Conservation (phyloP, 306 rosid species). For the Glycyrrhiza uralensis region DNA sequence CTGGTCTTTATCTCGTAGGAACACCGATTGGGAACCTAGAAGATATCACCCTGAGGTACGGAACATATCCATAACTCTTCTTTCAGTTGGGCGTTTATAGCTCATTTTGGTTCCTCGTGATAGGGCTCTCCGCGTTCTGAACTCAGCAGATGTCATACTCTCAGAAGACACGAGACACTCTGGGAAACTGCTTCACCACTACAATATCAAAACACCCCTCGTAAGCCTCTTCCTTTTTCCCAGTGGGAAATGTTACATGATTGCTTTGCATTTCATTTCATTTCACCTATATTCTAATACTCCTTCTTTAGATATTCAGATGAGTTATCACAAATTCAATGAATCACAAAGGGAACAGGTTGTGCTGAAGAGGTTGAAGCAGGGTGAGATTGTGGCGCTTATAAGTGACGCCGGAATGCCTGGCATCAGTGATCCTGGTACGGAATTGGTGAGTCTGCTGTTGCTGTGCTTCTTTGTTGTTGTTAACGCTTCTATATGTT, state of each 20-base stretch:
- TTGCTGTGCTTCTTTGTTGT: background rate
- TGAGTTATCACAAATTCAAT: conserved; percentile 92
- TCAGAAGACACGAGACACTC: conserved; percentile 96
- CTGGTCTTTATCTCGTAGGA: conserved; percentile 87
- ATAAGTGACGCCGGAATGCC: conserved; percentile 93
- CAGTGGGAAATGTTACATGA: too few species aligned
- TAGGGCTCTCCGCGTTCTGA: conserved; percentile 80
- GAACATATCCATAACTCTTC: too few species aligned
- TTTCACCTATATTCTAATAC: conserved; percentile 30
- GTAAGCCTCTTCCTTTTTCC: conserved; percentile 43
- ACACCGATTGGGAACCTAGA: conserved; percentile 75
- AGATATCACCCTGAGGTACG: conserved; percentile 60
- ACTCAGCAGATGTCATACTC: conserved; percentile 76
- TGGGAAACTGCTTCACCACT: conserved; percentile 79
- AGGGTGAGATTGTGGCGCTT: conserved; percentile 84
- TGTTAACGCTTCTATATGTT: background rate
- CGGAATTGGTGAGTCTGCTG: conserved; percentile 62
- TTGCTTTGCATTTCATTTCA: background rate
- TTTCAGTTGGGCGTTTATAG: background rate
- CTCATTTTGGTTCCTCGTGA: background rate
- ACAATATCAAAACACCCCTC: conserved; percentile 78
- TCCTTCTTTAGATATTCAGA: conserved; percentile 45
- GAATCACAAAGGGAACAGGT: conserved; percentile 79
- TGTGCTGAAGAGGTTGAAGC: conserved; percentile 78
- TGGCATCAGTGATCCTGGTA: conserved; percentile 92